phyloP scores from a whole-genome alignment of 306 rosid species.

The Pueraria montana region DNA sequence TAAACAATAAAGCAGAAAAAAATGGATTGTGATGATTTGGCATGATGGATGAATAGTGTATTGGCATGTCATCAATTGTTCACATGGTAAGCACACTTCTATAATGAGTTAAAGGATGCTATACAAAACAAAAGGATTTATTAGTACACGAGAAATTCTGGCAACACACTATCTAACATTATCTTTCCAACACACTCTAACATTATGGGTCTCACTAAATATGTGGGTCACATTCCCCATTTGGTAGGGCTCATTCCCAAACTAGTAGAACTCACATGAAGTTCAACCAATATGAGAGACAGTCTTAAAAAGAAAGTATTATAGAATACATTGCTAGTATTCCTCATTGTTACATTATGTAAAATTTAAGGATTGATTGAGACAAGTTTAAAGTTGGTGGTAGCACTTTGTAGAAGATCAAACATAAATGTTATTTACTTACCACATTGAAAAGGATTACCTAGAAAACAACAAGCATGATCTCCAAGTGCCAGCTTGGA shows the following conservation, averaged over 20 bases:
- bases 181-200: neutral
- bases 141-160: neutral
- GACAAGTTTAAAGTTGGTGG: constrained; percentile 11
- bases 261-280: neutral
- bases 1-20: neutral
- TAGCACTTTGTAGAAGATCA: constrained; percentile 25
- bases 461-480: constrained; percentile 8
- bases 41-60: neutral
- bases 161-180: neutral
- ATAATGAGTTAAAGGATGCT: constrained; percentile 16
- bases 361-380: constrained; percentile 28
- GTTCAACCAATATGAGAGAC: neutral
- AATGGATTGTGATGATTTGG: neutral
- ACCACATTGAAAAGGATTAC: neutral
- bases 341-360: neutral
- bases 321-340: neutral
- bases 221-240: no score
- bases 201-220: neutral
- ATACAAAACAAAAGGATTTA: neutral
- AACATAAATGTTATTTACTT: constrained; percentile 4
- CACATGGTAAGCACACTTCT: neutral
- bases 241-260: no score
- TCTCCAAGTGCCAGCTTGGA: constrained; percentile 10
- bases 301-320: neutral
- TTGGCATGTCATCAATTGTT: neutral